Percentiles rank a stretch among this genome's conserved stretches.
These are phyloP conservation scores for Gaeumannomyces tritici DNA, from an alignment of 2,329 filamentous ascomycete species.

Conservation along the genomic window DNA sequence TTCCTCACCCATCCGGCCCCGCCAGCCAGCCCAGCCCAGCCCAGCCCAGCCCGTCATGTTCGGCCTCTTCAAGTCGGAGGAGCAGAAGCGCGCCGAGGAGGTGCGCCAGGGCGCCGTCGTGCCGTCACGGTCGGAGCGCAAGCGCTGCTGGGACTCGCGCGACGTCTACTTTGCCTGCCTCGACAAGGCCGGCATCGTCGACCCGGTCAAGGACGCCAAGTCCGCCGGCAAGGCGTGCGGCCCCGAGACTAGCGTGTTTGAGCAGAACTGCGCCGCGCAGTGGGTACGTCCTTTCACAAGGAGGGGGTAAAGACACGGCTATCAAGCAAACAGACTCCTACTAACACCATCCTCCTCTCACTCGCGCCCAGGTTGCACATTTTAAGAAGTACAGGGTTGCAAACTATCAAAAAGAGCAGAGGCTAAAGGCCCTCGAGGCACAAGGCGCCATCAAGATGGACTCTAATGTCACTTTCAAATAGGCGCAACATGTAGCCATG, in stretches of 20 bases:
- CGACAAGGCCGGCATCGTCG: slow-evolving; percentile 71
- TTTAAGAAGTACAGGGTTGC: slow-evolving; percentile 96
- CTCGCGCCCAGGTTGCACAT: slow-evolving; percentile 69
- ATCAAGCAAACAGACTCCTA: neutral
- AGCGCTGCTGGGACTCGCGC: slow-evolving; percentile 80
- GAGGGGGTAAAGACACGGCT: too few species aligned
- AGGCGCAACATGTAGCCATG: neutral
- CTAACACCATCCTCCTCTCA: neutral
- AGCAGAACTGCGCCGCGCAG: slow-evolving; percentile 75
- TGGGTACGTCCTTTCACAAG: too few species aligned
- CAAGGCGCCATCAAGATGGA: slow-evolving; percentile 59
- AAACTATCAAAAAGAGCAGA: slow-evolving; percentile 76
- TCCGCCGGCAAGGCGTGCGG: slow-evolving; percentile 29
- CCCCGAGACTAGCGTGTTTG: slow-evolving; percentile 48
- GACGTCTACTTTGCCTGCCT: slow-evolving; percentile 85
- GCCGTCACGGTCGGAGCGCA: slow-evolving; percentile 74
- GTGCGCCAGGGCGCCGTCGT: slow-evolving; percentile 55
- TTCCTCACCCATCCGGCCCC: too few species aligned
- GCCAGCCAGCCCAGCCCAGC: too few species aligned
- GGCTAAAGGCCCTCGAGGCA: slow-evolving; percentile 63
- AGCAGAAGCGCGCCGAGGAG: slow-evolving; percentile 39
- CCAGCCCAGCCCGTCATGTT: slow-evolving; percentile 36
- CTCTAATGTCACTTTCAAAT: neutral
- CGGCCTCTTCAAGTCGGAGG: slow-evolving; percentile 24
- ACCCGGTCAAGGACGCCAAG: slow-evolving; percentile 41